Base-by-base conservation (phyloP, 805 yeast genomes). In the Saccharomyces cerevisiae region DNA sequence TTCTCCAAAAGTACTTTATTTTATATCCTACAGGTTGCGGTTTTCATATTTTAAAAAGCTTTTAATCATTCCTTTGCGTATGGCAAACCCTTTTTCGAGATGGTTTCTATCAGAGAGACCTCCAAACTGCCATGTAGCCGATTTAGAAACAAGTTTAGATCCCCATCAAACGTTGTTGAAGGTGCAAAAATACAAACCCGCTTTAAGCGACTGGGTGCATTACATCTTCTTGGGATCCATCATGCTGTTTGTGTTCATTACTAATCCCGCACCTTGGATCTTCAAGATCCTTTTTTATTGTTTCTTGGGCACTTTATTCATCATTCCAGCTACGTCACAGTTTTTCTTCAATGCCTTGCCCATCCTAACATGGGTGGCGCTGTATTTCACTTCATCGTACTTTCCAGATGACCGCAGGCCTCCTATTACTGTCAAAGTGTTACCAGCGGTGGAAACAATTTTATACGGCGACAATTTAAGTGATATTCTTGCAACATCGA, bases 361-460 rank as follows among this genome's bases (percentile, higher is more conserved):
- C 3, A 82, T 92, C 24, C 79, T 85, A 53, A 77, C 95, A 2
- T 91, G 97, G 96, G 79, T 89, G 60, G 82, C 89, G 26, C 76
- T 92, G 51, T 91, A 84, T 71, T 89, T 87, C 72, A 79, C 85
- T 27, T 83, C 90, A 47, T 79, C 87, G 14, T 84, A 82, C 61
- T 84, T 91, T 61, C 88, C 95, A 9, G 77, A 82, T 3, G 69
- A 73, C 3, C 82, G 85, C 79, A 83, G 92, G 66, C 96, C 97
- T 4, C 85, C 90, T n/a, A 92, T 91, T 59, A 81, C 84, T 49
- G 97, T 91, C 53, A 84, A 91, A 61, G 84, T 88, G 24, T 77
- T 91, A 50, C 97, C 98, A 0, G 94, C 96, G 2, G 76, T 90
- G 73, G 98, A 91, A 70, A 89, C 97, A 46, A 86, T 91, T 53